Evolutionary conservation across 2,329 filamentous ascomycete genomes (phyloP), one percentile per base, ranked within the genome.

Genomic region (Colletotrichum sp.): DNA sequence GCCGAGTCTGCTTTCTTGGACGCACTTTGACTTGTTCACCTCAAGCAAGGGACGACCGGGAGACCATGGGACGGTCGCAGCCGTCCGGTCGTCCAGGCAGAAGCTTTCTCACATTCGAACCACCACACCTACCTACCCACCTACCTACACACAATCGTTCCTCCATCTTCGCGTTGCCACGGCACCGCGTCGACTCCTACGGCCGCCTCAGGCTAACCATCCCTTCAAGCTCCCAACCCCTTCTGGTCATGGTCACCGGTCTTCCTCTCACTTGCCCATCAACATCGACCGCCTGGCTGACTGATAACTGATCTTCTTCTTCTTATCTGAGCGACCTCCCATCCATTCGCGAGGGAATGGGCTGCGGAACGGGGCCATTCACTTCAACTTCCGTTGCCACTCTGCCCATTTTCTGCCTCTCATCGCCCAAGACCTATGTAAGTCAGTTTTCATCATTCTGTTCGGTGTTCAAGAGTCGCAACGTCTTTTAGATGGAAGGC

Each of bases 21-120:
- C n/a, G 43, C 43, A 52, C 12, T 52, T 24, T 52, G n/a, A 52
- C n/a, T 21, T 21, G 12, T 21, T 21, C 43, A 52, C n/a, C 6
- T 13, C 43, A 52, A 52, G 43, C 43, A 52, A 52, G n/a, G n/a
- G 43, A 52, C 4, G 10, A 18, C 36, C 36, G 36, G 36, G 0
- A 24, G 43, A 21, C 0, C n/a, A 52, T 24, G 1, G n/a, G n/a
- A 21, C 6, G 43, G n/a, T 52, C n/a, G 10, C 0, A 0, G 4
- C 6, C 10, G 43, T 52, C 6, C 3, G 6, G 10, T 21, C n/a
- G 10, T 24, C 10, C 43, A 52, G 43, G 43, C 43, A 52, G 43
- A 52, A 52, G n/a, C 43, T 52, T 52, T 13, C 12, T 4, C n/a
- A 21, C 6, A 6, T 52, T 21, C 10, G 12, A 21, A 21, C 43